Evolutionary conservation across 1,139 yeast species (phyloP), one percentile per base, ranked within the genome.

Genomic region (Hansenula lynferdii): DNA sequence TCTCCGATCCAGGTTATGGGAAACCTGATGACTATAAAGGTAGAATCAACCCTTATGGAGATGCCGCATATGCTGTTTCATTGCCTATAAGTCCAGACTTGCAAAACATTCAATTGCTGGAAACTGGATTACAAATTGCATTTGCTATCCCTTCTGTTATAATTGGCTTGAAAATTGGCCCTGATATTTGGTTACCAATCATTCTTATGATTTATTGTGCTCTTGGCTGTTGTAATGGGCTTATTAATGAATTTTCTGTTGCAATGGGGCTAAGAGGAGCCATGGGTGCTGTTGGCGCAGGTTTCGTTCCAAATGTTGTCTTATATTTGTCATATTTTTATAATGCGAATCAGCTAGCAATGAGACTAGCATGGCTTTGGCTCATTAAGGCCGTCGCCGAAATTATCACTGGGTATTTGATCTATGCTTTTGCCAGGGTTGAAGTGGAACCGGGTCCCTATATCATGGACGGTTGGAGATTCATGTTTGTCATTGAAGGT

Each of bases 401-500:
- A 10, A 31, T 31, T 11, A 4, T 22, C 7, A 19, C 27, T 16
- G 33, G 33, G 6, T 31, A 31, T 31, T 22, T 31, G 21, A 22
- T 22, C 16, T 31, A 7, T 21, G 33, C 33, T 10, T 22, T 9
- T 22, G 21, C 16, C 6, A 22, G 33, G 16, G 16, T 31, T 16
- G 33, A 31, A 31, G 10, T 6, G 3, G 14, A 26, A 6, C 27
- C 27, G 7, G 11, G 11, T 3, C 21, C 14, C 9, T 22, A 10
- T 15, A 10, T 22, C 4, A 31, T 31, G 26, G 18, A 20, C 5
- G 49, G 49, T 8, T 77, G 82, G 83, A 64, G 72, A 47, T 78
- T 78, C 77, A 61, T 78, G 26, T 78, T 78, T 47, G 52, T 77
- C 36, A 53, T 78, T 28, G 83, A 77, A 49, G 85, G 84, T 8